Evolutionary conservation across 345 rosid genomes (phyloP), one percentile per base, ranked within the genome.

Genomic region (Eucalyptus globulus): DNA sequence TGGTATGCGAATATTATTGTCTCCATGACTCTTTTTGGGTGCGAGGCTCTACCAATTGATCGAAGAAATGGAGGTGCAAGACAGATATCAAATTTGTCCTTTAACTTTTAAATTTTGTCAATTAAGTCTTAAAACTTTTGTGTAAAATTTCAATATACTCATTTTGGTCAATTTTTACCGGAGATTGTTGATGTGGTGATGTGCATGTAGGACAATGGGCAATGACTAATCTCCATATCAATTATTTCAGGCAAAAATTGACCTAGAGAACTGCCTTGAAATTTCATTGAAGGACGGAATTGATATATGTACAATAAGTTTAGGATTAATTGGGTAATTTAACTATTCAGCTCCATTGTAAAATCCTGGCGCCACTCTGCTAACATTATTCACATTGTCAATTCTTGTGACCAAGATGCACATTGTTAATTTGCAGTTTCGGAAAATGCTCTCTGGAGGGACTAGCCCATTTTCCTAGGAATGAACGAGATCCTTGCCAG

Each of bases 221-320:
- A 0, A 12, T 0, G 0, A 5, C 2, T 11, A 1, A 13, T 27
- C 0, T 3, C 8, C 34, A 29, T 0, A 27, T 62, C 6, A n/a
- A 34, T 31, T 15, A n/a, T n/a, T 65, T 65, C 6, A 0, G 0
- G 3, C 3, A 29, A 0, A n/a, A 40, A 10, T 10, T 21, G 27
- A 14, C 3, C 2, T 0, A 0, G 1, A 10, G 0, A 4, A 21
- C 2, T 6, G 8, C 6, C 2, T 76, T 11, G 8, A 0, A 76
- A 21, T 37, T 40, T 21, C 14, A 12, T 11, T 4, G 1, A 14
- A 1, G 4, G 27, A 76, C 0, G 0, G 1, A 21, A 76, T 21
- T 6, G 9, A 3, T 12, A 6, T 1, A 0, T 1, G 0, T 76
- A 6, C 8, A 21, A 7, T 11, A 21, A 76, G 2, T 40, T 21